Evolutionary conservation across 1,284 basidiomycete species (phyloP).

Genomic region (Moesziomyces aphidis): DNA sequence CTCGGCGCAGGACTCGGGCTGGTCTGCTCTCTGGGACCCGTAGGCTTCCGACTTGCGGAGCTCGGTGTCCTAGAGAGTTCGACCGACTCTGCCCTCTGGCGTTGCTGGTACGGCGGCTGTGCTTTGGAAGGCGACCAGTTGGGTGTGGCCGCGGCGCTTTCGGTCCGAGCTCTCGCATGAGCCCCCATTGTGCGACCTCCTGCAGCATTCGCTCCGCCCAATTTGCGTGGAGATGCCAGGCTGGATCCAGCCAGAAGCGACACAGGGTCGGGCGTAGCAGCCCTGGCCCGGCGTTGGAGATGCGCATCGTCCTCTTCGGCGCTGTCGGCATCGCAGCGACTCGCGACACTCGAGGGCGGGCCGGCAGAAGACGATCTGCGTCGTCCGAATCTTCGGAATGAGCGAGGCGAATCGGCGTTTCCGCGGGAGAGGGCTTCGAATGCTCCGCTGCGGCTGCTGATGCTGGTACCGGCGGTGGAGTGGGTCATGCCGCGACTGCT

Average conservation of each 20-base stretch:
- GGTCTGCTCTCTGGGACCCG: conserved; percentile 40
- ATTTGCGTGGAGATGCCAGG: conserved; percentile 4
- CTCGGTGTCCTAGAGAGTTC: conserved; percentile 44
- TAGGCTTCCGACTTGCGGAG: conserved; percentile 44
- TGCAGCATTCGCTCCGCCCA: neutral
- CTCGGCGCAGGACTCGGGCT: conserved; percentile 24
- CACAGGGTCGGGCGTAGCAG: conserved; percentile 29
- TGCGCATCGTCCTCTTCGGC: conserved; percentile 20
- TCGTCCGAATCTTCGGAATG: conserved; percentile 29
- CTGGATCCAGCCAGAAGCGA: conserved; percentile 19
- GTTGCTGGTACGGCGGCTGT: conserved; percentile 32
- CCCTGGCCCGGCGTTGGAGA: conserved; percentile 14
- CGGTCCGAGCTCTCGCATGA: conserved; percentile 28
- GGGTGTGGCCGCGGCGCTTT: conserved; percentile 21
- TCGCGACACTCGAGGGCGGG: conserved; percentile 20
- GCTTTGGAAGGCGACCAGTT: conserved; percentile 19
- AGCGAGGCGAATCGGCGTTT: conserved; percentile 26
- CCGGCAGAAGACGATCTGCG: conserved; percentile 39
- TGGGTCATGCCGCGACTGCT: conserved; percentile 50
- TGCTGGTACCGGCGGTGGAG: conserved; percentile 54
- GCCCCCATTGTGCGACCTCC: conserved; percentile 5
- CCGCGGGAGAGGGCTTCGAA: conserved; percentile 20
- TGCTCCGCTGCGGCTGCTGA: conserved; percentile 48
- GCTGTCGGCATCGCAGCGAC: conserved; percentile 21
- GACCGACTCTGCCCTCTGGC: conserved; percentile 31